Percentiles rank a stretch among this genome's conserved stretches.
phyloP scores from a whole-genome alignment of 2,329 filamentous ascomycete genomes.

The Colletotrichum chrysophilum region DNA sequence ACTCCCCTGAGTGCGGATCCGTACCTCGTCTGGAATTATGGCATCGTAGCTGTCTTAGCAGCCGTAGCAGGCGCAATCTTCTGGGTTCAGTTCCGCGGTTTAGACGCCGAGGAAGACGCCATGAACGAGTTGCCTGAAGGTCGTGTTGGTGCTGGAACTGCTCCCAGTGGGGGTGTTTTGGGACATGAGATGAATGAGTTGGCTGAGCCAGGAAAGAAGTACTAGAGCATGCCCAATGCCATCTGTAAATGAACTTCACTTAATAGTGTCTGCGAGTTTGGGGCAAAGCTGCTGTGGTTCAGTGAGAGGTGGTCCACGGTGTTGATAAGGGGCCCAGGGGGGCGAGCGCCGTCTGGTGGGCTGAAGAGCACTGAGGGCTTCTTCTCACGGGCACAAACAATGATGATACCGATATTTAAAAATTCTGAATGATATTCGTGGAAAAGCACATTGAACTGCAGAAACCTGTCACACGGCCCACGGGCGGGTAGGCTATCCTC shows the following conservation, averaged over 20 bases:
- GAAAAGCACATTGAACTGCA: neutral
- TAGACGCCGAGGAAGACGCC: conserved; percentile 70
- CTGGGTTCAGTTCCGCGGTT: conserved; percentile 67
- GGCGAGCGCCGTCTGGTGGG: neutral
- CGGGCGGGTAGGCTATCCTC: neutral
- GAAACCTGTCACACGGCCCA: neutral
- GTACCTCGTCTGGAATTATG: conserved; percentile 77
- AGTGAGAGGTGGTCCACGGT: neutral
- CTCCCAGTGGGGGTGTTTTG: neutral
- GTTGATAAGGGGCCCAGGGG: neutral
- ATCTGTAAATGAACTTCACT: neutral
- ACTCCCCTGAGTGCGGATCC: conserved; percentile 58
- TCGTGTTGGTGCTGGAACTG: neutral
- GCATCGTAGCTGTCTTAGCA: conserved; percentile 68
- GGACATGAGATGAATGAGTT: neutral
- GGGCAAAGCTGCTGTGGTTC: neutral
- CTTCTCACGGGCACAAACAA: neutral
- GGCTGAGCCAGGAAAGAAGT: neutral
- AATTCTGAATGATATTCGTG: neutral
- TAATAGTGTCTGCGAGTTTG: neutral
- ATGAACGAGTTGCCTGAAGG: conserved; percentile 62
- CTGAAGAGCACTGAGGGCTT: neutral
- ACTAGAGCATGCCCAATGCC: neutral
- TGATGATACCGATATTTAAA: neutral
- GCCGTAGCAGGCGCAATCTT: conserved; percentile 69